Evolutionary conservation across 1,284 basidiomycete genomes (phyloP).

Genomic region (Phellopilus nigrolimitatus): DNA sequence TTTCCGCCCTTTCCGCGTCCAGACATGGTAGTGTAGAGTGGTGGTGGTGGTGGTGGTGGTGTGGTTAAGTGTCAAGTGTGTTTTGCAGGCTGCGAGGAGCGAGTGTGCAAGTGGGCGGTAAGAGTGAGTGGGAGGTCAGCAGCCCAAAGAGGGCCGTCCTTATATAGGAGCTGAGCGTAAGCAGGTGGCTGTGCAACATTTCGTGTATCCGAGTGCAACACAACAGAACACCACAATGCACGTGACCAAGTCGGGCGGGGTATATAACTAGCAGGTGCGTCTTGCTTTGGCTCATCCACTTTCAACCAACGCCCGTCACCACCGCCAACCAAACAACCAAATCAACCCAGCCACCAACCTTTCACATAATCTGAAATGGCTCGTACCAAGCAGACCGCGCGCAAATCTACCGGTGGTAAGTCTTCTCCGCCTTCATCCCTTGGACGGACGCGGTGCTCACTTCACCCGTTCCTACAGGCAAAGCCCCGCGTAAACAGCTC

Average conservation of each 20-base stretch:
- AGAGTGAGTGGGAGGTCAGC: not conserved
- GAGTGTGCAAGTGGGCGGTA: not conserved
- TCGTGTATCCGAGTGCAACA: slow-evolving; percentile 11
- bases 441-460: not conserved
- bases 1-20: slow-evolving; percentile 42
- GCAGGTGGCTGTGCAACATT: slow-evolving; percentile 18
- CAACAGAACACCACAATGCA: slow-evolving; percentile 15
- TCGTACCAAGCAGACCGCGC: slow-evolving; percentile 54
- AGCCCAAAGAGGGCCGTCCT: not conserved
- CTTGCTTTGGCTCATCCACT: not conserved
- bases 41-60: no score
- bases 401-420: slow-evolving; percentile 54
- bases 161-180: slow-evolving; percentile 11
- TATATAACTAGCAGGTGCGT: slow-evolving; percentile 3
- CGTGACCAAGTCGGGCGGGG: slow-evolving; percentile 10
- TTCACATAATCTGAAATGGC: slow-evolving; percentile 32
- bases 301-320: slow-evolving; percentile 19
- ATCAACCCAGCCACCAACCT: no score
- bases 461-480: slow-evolving; percentile 38
- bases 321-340: slow-evolving; percentile 22
- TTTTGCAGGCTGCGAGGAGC: no score
- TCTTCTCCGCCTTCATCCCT: not conserved
- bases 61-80: no score
- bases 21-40: no score
- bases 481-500: slow-evolving; percentile 66